A percentile compares a stretch with the other conserved stretches of the same genome.
Conservation (phyloP, 192 early-diverging fungal species). For the Backusella sp. region DNA sequence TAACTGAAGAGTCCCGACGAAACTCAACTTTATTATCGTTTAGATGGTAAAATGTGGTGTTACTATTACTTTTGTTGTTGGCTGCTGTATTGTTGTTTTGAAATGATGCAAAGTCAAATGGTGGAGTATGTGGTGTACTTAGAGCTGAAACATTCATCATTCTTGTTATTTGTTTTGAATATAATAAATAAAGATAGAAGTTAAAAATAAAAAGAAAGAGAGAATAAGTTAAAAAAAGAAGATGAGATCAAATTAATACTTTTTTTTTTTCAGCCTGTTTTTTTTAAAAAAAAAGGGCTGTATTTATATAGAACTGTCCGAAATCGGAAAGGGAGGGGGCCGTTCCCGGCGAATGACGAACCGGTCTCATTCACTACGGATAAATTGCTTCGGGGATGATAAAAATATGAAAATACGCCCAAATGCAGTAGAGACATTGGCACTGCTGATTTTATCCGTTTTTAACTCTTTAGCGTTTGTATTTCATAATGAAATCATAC, state of each 20-base stretch:
- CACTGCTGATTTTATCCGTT: background rate
- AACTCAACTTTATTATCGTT: conserved; percentile 5
- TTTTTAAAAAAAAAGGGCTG: background rate
- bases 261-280: background rate
- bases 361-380: background rate
- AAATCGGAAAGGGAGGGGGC: conserved; percentile 5
- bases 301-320: conserved; percentile 3
- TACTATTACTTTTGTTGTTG: background rate
- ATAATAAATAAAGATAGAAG: background rate
- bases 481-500: conserved; percentile 1
- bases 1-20: conserved; percentile 1
- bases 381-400: background rate
- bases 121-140: conserved; percentile 3
- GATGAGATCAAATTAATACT: background rate
- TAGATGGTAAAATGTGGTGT: background rate
- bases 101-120: conserved; percentile 7
- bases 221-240: background rate
- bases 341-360: conserved; percentile 6
- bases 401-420: background rate
- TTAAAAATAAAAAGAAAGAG: background rate
- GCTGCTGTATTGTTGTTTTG: background rate
- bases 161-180: background rate
- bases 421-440: conserved; percentile 1
- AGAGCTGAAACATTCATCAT: conserved; percentile 11
- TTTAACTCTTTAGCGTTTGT: conserved; percentile 3